Evolutionary conservation across 352 stramenopile genomes (phyloP), one percentile per base, ranked within the genome.

Genomic region (Aphanomyces cochlioides): DNA sequence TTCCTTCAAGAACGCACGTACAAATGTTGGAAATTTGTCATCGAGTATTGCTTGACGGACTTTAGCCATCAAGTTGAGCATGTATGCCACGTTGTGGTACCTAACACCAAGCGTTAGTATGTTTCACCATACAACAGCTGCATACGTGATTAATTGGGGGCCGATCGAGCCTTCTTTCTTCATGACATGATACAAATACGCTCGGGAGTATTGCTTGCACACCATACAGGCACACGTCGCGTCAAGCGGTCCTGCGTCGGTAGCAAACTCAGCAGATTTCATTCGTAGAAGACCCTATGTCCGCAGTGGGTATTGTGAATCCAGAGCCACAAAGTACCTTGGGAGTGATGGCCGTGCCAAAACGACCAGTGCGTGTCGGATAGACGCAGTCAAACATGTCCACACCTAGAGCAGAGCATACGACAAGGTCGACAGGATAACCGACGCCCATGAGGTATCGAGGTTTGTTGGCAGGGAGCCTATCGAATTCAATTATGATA

Each of bases 301-400:
- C 47, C 85, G 78, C 58, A 66, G 84, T 40, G 85, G 75, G 2
- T 68, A 74, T 57, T 85, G 87, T 7, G 88, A 61, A 41, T 80
- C 60, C 5, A 90, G 65, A 5, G 71, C 82, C 47, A 78, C 79
- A 10, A 74, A 71, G 69, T 56, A 66, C 40, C 17, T 75, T 76
- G n/a, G 77, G 67, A 21, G 93, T 79, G 69, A 99, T 87, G 8
- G 96, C 96, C 2, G 97, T 97, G 34, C 96, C 96, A 77, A 99
- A 98, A 21, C 96, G 77, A 40, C 92, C 97, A 37, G 96, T 99
- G 41, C 96, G 84, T 50, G 96, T 99, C 5, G 96, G 96, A 79
- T 98, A 99, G 7, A 99, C 96, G 77, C 96, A 99, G 84, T 99
- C 97, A 66, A 90, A 96, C 95, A 99, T 98, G 77, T 99, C 96